Base-by-base conservation (phyloP, 2,329 filamentous ascomycete genomes). In the Dactylellina parvicollis region DNA sequence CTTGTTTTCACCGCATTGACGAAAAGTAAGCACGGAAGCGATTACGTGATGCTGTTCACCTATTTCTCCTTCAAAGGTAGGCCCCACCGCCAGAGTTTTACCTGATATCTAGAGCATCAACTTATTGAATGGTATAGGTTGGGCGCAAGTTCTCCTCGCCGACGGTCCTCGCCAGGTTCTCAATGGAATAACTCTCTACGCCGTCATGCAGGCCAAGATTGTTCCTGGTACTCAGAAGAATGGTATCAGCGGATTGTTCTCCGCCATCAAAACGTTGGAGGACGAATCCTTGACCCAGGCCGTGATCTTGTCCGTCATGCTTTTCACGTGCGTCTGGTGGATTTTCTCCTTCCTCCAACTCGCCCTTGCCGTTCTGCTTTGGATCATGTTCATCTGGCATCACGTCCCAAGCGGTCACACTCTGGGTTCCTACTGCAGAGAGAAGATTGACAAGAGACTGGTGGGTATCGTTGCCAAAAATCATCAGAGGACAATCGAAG, bases 1-100 rank as follows among this genome's bases (percentile, higher is more conserved):
- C 82, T 96, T n/a, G 92, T 97, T 76, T 96, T 96, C 80, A 89
- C 92, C 14, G 91, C 92, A 78, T 83, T 97, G 79, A 96, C 93
- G 10, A 95, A 94, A 82, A 92, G 90, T 81, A 93, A 91, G 79
- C 96, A 96, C 81, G 92, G 92, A 16, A 89, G 89, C 66, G 92
- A 96, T 80, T 96, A 96, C 78, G 86, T 96, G 76, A 93, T 93
- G 2, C 84, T 96, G 3, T 96, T 96, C 80, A 90, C 92, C 26
- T 96, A 96, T 80, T 96, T 96, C 81, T 89, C 87, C 26, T 89
- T 90, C 81, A 86, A 90, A 80, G 83, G 85, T 84, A 77, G 76
- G 80, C 75, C 1, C 24, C n/a, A n/a, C n/a, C n/a, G n/a, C 49
- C 1, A 46, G 8, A 30, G 5, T 42, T 42, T n/a, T 24, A 20